Percentiles rank a stretch among this genome's conserved stretches.
phyloP scores from a whole-genome alignment of 2,329 filamentous ascomycete species.

The Fusarium nelsonii region DNA sequence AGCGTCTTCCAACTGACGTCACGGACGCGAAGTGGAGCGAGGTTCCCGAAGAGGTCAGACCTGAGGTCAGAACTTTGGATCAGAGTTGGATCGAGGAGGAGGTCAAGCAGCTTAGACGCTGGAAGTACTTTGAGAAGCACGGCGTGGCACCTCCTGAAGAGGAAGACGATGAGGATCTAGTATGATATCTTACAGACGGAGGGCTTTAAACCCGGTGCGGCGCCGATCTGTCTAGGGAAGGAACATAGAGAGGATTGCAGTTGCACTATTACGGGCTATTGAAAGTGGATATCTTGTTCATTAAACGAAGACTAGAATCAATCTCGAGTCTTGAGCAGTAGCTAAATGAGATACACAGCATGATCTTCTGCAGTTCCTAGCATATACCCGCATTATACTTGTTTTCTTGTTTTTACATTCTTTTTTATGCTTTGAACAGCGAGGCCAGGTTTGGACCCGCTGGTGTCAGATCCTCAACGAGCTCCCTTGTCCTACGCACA shows the following conservation, averaged over 20 bases:
- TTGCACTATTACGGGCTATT: not conserved
- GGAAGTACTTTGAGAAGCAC: slow-evolving; percentile 48
- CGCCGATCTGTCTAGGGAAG: not conserved
- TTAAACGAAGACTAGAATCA: slow-evolving; percentile 36
- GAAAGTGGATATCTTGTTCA: slow-evolving; percentile 31
- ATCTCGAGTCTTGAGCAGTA: slow-evolving; percentile 19
- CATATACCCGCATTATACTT: slow-evolving; percentile 3
- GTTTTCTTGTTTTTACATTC: slow-evolving; percentile 16
- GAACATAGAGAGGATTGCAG: not conserved
- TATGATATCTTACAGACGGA: slow-evolving; percentile 21
- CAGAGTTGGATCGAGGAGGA: slow-evolving; percentile 41
- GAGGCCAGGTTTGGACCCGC: slow-evolving; percentile 52
- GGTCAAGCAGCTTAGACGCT: slow-evolving; percentile 45
- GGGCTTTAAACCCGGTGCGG: not conserved
- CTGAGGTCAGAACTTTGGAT: slow-evolving; percentile 41
- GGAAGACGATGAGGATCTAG: slow-evolving; percentile 40
- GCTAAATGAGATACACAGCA: slow-evolving; percentile 36
- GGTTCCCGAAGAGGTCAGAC: slow-evolving; percentile 50
- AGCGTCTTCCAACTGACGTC: slow-evolving; percentile 37
- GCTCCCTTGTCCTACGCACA: slow-evolving; percentile 62
- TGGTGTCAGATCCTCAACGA: slow-evolving; percentile 63
- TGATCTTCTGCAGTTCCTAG: slow-evolving; percentile 25
- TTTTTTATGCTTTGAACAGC: slow-evolving; percentile 57
- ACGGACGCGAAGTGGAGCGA: slow-evolving; percentile 50
- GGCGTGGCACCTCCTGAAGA: slow-evolving; percentile 43